These are phyloP conservation scores for Calonectria montana DNA, from an alignment of 2,329 filamentous ascomycete genomes.

Conservation along the genomic window DNA sequence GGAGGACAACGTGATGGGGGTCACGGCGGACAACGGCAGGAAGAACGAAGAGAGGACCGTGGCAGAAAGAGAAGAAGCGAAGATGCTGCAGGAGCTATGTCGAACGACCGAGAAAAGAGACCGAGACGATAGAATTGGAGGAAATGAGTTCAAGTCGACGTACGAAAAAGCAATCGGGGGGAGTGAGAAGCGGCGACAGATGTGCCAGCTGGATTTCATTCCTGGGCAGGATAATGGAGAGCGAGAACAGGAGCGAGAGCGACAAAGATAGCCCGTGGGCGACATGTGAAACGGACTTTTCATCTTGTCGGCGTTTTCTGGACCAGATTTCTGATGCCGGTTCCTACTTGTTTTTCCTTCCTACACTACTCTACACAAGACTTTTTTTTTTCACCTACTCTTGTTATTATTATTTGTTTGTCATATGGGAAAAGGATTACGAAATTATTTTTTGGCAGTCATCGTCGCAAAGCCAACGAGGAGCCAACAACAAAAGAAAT, in stretches of 20 bases:
- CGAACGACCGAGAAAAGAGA: conserved; percentile 65
- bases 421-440: conserved; percentile 18
- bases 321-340: conserved; percentile 8
- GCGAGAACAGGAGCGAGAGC: conserved; percentile 9
- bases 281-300: conserved; percentile 13
- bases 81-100: conserved; percentile 54
- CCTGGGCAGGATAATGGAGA: conserved; percentile 1
- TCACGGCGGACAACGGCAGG: conserved; percentile 39
- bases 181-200: conserved; percentile 4
- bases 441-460: conserved; percentile 10
- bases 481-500: conserved; percentile 23
- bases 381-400: conserved; percentile 9
- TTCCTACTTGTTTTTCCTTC: conserved; percentile 8
- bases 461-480: conserved; percentile 16
- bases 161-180: conserved; percentile 22
- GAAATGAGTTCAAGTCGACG: conserved; percentile 22
- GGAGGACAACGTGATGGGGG: conserved; percentile 46
- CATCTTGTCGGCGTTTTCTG: conserved; percentile 14
- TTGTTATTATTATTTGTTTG: conserved; percentile 24
- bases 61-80: conserved; percentile 58
- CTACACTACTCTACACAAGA: conserved; percentile 18
- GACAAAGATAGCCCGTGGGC: conserved; percentile 16
- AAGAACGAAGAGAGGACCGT: conserved; percentile 51
- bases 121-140: conserved; percentile 56
- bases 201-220: background rate